Conservation (phyloP, 352 stramenopile species). For the Phytophthora pluvialis region DNA sequence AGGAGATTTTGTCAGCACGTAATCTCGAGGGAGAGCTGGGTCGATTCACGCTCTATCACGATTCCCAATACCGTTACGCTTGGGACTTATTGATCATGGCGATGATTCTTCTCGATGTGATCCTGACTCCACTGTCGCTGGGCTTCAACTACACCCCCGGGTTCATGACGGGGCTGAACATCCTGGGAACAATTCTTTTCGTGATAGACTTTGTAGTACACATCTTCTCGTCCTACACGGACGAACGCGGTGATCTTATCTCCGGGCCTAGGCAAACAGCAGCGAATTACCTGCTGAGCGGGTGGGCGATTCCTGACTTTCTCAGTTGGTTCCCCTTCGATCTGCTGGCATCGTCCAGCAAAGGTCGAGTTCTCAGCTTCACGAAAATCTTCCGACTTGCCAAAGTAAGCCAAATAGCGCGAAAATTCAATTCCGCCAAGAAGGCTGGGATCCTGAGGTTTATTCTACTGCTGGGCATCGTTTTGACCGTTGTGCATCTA, state of each 20-base stretch:
- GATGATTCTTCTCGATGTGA: slow-evolving; percentile 62
- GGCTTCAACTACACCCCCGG: slow-evolving; percentile 47
- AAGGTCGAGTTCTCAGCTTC: slow-evolving; percentile 64
- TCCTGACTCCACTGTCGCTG: slow-evolving; percentile 58
- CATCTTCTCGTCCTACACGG: slow-evolving; percentile 60
- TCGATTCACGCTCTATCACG: slow-evolving; percentile 57
- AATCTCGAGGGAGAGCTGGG: slow-evolving; percentile 38
- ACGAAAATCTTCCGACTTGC: slow-evolving; percentile 71
- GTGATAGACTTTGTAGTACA: slow-evolving; percentile 64
- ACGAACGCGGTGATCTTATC: slow-evolving; percentile 56
- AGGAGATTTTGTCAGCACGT: slow-evolving; percentile 49
- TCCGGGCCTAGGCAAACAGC: slow-evolving; percentile 49
- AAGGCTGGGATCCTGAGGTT: slow-evolving; percentile 72
- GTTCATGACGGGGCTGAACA: slow-evolving; percentile 42
- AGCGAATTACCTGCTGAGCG: slow-evolving; percentile 57
- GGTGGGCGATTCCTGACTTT: slow-evolving; percentile 66
- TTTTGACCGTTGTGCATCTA: slow-evolving; percentile 61
- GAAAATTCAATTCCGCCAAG: slow-evolving; percentile 64
- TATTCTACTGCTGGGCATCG: slow-evolving; percentile 51
- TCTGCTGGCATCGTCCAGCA: slow-evolving; percentile 34
- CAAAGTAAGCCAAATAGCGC: slow-evolving; percentile 69
- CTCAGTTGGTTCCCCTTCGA: slow-evolving; percentile 80
- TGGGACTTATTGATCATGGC: slow-evolving; percentile 66
- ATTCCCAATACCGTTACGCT: slow-evolving; percentile 42
- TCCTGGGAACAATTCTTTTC: slow-evolving; percentile 51